A percentile compares a stretch with the other conserved stretches of the same genome.
These are phyloP conservation scores for Mortierella claussenii DNA, from an alignment of 192 early-diverging fungal genomes.

Conservation along the genomic window DNA sequence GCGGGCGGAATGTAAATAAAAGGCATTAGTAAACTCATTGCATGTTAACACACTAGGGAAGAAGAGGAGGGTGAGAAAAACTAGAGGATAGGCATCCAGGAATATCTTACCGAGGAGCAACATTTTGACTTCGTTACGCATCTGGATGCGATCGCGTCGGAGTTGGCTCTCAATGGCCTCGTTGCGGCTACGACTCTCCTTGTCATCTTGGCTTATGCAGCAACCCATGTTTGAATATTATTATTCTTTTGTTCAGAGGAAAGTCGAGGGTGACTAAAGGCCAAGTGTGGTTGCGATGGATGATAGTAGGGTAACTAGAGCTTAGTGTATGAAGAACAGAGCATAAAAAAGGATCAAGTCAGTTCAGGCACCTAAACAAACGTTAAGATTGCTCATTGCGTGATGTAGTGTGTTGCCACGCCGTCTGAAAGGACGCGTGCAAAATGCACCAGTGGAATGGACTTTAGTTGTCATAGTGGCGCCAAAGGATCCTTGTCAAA, in stretches of 20 bases:
- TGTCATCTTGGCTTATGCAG: constrained; percentile 84
- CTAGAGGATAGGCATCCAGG: no score
- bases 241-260: background rate
- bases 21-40: background rate
- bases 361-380: no score
- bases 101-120: constrained; percentile 78
- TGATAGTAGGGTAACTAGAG: no score
- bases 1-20: background rate
- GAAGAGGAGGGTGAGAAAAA: background rate
- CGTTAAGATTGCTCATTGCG: no score
- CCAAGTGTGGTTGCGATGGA: no score
- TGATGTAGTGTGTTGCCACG: no score
- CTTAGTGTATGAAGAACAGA: no score
- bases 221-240: constrained; percentile 84
- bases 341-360: no score
- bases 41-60: background rate
- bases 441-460: no score
- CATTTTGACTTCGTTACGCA: constrained; percentile 97
- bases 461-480: no score
- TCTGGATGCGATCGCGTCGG: constrained; percentile 77
- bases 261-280: background rate
- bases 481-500: no score
- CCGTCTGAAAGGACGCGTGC: no score
- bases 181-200: constrained; percentile 82
- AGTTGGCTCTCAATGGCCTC: constrained; percentile 93